Percentiles rank a stretch among this genome's conserved stretches.
Evolutionary conservation across 2,329 filamentous ascomycete genomes (phyloP).

Genomic region (Colletotrichum sp.): DNA sequence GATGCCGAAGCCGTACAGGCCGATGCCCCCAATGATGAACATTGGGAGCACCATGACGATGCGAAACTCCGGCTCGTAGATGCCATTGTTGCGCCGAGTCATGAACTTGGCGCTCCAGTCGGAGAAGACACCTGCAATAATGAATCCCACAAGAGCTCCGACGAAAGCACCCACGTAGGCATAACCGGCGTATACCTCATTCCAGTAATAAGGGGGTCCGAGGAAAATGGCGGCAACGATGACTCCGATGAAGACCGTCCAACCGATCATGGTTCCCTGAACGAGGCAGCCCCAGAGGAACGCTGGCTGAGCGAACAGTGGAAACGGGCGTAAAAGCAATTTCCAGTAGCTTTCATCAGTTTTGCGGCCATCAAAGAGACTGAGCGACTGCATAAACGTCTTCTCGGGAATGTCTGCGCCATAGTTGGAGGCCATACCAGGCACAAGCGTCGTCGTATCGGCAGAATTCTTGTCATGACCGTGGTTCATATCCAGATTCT

Average conservation of each 20-base stretch:
- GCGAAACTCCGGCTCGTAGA: constrained; percentile 92
- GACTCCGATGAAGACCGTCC: constrained; percentile 92
- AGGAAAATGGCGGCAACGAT: constrained; percentile 84
- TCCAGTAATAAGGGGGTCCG: constrained; percentile 81
- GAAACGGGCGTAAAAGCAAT: constrained; percentile 75
- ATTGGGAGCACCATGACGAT: constrained; percentile 84
- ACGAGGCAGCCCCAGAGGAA: constrained; percentile 82
- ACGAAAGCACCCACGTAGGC: constrained; percentile 86
- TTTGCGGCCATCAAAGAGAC: constrained; percentile 82
- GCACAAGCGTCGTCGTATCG: not conserved
- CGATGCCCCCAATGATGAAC: constrained; percentile 76
- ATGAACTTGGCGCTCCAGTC: constrained; percentile 75
- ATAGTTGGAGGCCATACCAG: not conserved
- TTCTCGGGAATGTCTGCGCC: constrained; percentile 49
- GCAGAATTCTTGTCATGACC: not conserved
- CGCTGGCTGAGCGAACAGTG: constrained; percentile 82
- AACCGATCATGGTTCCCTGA: constrained; percentile 90
- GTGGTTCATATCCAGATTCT: not conserved
- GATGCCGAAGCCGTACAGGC: constrained; percentile 84
- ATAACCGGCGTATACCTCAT: constrained; percentile 82
- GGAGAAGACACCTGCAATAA: constrained; percentile 74
- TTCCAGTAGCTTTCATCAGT: constrained; percentile 76
- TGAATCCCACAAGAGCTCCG: constrained; percentile 79
- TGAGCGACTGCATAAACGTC: constrained; percentile 65
- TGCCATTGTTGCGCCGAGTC: constrained; percentile 76